Evolutionary conservation across 2,329 filamentous ascomycete species (phyloP), one percentile per base, ranked within the genome.

Genomic region (Fusarium ramigenum): DNA sequence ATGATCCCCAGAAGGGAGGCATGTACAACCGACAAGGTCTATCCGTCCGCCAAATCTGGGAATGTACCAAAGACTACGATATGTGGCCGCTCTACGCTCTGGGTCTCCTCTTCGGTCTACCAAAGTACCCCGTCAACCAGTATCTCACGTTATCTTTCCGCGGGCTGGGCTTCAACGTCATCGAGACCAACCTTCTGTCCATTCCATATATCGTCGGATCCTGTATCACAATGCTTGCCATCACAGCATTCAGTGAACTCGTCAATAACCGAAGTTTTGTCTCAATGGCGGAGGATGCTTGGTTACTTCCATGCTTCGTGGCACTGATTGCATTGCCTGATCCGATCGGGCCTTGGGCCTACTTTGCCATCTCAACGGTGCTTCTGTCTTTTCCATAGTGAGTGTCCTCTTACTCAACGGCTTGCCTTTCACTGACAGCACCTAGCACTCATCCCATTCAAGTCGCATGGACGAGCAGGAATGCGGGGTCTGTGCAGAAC

Each of bases 1-100:
- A 91, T 43, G 89, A 90, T 49, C 87, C 87, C 1, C 83, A 83
- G 8, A 88, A 88, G 71, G 86, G 85, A 37, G 85, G 85, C n/a
- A 88, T 89, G 85, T 83, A 87, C 70, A 88, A 88, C 63, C 83
- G 86, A 40, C 82, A 88, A 77, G 83, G 84, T 15, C 80, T 88
- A 25, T 85, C 83, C 3, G 79, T 82, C 14, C 77, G 67, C 6
- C 79, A 83, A 32, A 83, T 87, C 15, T 87, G 84, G 83, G 77
- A 84, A 39, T 82, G 83, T 25, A 73, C 87, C 19, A 83, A 82
- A 30, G 87, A 89, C 73, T 88, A 85, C 67, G 85, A 88, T 63
- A 83, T 89, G 78, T 89, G 85, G 86, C 84, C 84, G 1, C 77
- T 88, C 2, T 89, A 89, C 65, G 61, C 84, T 15, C 81, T 87